Evolutionary conservation across 257 asterid genomes (phyloP), one percentile per base, ranked within the genome.

Genomic region (Schizonepeta tenuifolia): DNA sequence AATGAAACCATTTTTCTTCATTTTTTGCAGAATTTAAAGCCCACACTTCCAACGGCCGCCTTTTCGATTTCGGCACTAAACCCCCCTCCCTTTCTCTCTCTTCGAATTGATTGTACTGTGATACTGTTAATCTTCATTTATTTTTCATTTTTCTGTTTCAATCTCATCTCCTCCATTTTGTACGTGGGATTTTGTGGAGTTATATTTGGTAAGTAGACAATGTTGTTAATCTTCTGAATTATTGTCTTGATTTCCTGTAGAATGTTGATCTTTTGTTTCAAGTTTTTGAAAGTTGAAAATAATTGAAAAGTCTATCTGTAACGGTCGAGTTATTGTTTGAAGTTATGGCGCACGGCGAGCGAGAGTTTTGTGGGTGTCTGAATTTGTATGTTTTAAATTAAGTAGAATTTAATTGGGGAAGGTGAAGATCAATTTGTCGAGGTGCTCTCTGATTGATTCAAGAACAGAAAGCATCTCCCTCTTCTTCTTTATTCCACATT

Each of bases 301-400:
- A 40, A 56, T 24, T 44, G 49, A 44, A 31, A 55, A n/a, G 63
- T 33, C 56, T 71, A 64, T 20, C 53, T 59, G 12, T 77, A 82
- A 79, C 86, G 83, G 89, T 77, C 81, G 50, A 78, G 77, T 78
- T 54, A 68, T 71, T 77, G 76, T 60, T 66, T 26, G 81, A 71
- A 41, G 67, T 43, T 57, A 49, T 59, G 67, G 74, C 56, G 63
- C 75, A 13, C 58, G 55, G 67, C 40, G 60, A 62, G 38, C 20
- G 64, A 60, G 67, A 69, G 63, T 44, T 69, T 71, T 76, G 73
- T 62, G 70, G 67, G 75, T 55, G 17, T 18, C 62, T 59, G 50
- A 63, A 46, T n/a, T 64, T 53, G 5, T 36, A 13, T 21, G 20
- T 9, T 35, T 64, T 44, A 44, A 64, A 41, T 51, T 57, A 26